These are phyloP conservation scores for Diphasiastrum complanatum DNA, from an alignment of 83 land plant genomes.

Conservation along the genomic window DNA sequence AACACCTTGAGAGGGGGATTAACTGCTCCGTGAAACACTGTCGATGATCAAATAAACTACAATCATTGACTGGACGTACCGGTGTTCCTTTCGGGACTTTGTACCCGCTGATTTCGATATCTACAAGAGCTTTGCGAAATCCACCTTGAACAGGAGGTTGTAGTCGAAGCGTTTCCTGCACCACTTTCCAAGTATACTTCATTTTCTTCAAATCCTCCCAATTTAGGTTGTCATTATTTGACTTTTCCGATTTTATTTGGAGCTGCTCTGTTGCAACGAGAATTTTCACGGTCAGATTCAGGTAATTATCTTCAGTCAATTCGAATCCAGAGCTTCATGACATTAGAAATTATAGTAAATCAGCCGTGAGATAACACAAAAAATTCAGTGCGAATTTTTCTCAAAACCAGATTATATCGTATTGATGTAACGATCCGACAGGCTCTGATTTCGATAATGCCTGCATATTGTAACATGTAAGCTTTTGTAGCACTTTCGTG, in stretches of 20 bases:
- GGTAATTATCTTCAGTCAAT: neutral
- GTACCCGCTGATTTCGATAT: constrained; percentile 11
- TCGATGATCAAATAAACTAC: neutral
- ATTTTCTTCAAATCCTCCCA: constrained; percentile 20
- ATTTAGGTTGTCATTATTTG: neutral
- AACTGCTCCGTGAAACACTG: too few species aligned
- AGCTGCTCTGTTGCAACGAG: constrained; percentile 2
- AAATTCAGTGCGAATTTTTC: too few species aligned
- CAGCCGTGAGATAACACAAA: too few species aligned
- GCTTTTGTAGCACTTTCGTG: too few species aligned
- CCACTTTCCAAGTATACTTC: constrained; percentile 24
- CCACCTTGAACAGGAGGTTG: constrained; percentile 11
- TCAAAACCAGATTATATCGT: too few species aligned
- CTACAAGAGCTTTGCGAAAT: constrained; percentile 13
- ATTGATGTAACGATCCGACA: too few species aligned
- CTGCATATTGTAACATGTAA: too few species aligned
- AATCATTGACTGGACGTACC: constrained; percentile 1
- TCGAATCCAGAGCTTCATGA: neutral
- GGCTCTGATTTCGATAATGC: too few species aligned
- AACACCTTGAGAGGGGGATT: neutral
- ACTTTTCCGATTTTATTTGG: neutral
- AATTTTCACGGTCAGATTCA: constrained; percentile 2
- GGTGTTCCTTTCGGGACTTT: constrained; percentile 18
- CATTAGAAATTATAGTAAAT: too few species aligned
- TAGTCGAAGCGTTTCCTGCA: constrained; percentile 16